These are phyloP conservation scores for Fusarium liriodendri DNA, from an alignment of 2,329 filamentous ascomycete species.

Conservation along the genomic window DNA sequence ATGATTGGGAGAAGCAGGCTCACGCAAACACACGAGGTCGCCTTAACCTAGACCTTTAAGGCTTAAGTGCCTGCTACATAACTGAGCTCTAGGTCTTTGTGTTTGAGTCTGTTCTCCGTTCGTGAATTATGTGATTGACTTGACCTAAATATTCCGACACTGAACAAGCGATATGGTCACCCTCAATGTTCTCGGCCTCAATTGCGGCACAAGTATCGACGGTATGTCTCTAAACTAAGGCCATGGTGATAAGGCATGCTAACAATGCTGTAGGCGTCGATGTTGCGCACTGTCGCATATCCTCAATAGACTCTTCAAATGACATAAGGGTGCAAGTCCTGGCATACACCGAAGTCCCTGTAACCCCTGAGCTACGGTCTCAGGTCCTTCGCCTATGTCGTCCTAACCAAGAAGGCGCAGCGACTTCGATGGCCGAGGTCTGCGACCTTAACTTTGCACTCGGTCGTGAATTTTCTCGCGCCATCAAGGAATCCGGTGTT, in stretches of 20 bases:
- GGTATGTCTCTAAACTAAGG: neutral
- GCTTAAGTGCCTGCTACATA: neutral
- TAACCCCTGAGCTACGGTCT: slow-evolving; percentile 8
- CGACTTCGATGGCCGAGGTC: slow-evolving; percentile 25
- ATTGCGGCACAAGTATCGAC: neutral
- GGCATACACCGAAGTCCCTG: slow-evolving; percentile 22
- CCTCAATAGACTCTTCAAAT: neutral
- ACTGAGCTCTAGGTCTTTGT: neutral
- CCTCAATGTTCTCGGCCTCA: neutral
- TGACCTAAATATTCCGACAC: neutral
- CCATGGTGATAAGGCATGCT: neutral
- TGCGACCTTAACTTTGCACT: slow-evolving; percentile 34
- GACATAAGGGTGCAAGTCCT: slow-evolving; percentile 15
- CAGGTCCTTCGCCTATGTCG: slow-evolving; percentile 26
- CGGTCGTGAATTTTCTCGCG: slow-evolving; percentile 28
- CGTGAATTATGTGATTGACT: neutral
- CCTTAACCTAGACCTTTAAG: neutral
- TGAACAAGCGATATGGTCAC: neutral
- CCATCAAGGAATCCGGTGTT: slow-evolving; percentile 21
- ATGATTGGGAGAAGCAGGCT: neutral
- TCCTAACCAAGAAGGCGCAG: slow-evolving; percentile 5
- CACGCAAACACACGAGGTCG: neutral
- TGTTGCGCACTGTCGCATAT: slow-evolving; percentile 18
- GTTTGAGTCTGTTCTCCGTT: no score
- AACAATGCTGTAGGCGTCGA: neutral